Conservation (phyloP, 108 stramenopile species). For the Aurantiochytrium sp. region DNA sequence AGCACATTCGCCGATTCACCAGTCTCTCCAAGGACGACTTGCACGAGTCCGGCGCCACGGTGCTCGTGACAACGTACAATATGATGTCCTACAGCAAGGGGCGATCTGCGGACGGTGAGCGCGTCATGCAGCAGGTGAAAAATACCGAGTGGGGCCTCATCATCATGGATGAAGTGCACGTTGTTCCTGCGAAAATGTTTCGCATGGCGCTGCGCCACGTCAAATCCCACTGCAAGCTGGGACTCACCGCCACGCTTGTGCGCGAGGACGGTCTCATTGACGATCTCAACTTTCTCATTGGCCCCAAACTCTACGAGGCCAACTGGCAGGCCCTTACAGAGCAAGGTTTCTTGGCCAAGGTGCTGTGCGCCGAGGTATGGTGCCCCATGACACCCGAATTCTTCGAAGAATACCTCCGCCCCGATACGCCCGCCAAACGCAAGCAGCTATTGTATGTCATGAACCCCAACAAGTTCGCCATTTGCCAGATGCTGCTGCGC, state of each 20-base stretch:
- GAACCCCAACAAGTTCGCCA: constrained; percentile 12
- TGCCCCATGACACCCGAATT: constrained; percentile 98
- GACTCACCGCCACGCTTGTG: constrained; percentile 94
- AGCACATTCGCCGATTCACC: constrained; percentile 81
- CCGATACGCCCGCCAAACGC: not conserved
- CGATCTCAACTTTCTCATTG: constrained; percentile 91
- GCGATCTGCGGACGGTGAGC: constrained; percentile 71
- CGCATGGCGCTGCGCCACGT: constrained; percentile 70
- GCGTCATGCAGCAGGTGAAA: constrained; percentile 76
- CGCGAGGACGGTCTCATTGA: constrained; percentile 95
- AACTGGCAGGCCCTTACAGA: constrained; percentile 99
- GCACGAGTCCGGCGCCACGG: constrained; percentile 54
- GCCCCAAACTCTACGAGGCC: constrained; percentile 98
- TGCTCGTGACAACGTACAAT: constrained; percentile 91
- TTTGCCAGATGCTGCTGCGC: constrained; percentile 47
- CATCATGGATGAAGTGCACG: constrained; percentile 96
- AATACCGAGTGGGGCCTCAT: constrained; percentile 93
- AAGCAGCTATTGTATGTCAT: not conserved
- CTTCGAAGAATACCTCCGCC: constrained; percentile 81
- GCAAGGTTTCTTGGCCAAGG: constrained; percentile 91
- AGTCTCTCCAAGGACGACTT: constrained; percentile 80
- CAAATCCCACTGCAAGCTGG: constrained; percentile 93
- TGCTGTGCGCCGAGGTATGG: constrained; percentile 95
- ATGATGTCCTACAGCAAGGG: constrained; percentile 88
- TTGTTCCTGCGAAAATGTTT: constrained; percentile 91